Percentiles rank a stretch among this genome's conserved stretches.
phyloP scores from a whole-genome alignment of 169 alveolate genomes.

The Cyclospora cayetanensis region DNA sequence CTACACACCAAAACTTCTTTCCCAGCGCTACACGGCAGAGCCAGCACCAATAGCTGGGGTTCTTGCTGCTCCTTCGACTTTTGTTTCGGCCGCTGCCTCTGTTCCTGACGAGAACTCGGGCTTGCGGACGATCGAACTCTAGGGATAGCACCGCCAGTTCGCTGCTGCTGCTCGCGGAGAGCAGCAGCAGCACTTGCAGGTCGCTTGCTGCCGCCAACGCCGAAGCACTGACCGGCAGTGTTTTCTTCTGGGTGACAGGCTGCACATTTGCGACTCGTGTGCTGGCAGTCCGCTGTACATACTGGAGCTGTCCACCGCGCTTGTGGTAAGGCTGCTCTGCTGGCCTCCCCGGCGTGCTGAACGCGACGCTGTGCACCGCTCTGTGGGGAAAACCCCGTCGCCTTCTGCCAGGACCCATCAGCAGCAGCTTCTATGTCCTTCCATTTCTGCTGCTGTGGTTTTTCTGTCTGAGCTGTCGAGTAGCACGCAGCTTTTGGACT shows the following conservation, averaged over 20 bases:
- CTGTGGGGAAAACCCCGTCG: neutral
- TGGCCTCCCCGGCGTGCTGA: neutral
- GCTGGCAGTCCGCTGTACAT: neutral
- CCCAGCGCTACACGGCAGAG: neutral
- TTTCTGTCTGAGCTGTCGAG: neutral
- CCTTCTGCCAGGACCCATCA: neutral
- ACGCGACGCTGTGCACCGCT: neutral
- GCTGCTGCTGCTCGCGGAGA: neutral
- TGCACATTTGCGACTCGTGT: slow-evolving; percentile 6
- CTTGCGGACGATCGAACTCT: neutral
- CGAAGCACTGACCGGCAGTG: neutral
- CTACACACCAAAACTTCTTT: neutral
- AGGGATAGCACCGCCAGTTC: neutral
- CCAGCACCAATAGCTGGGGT: slow-evolving; percentile 9
- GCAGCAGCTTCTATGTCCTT: neutral
- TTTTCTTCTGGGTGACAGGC: neutral
- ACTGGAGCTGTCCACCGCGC: neutral
- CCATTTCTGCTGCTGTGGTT: neutral
- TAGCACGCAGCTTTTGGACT: neutral
- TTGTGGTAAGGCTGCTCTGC: slow-evolving; percentile 15
- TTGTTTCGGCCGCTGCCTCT: neutral
- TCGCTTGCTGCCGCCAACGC: slow-evolving; percentile 5
- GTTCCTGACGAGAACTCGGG: neutral
- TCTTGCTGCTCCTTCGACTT: neutral
- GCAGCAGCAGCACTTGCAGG: neutral